Base-by-base conservation (phyloP, 768 basidiomycete species). In the Russula brevipes region DNA sequence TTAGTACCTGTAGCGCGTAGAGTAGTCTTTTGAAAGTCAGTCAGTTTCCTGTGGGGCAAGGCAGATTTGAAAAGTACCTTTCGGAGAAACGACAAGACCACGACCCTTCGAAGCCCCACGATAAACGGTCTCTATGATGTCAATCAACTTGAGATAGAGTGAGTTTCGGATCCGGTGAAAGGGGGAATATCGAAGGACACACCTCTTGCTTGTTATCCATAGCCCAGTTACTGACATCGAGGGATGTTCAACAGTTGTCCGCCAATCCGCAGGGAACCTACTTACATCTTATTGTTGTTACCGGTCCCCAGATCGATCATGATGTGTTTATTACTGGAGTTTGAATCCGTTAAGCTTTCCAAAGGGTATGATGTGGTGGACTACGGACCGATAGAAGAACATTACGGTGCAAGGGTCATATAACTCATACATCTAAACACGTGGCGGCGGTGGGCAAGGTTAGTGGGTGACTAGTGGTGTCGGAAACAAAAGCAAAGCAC, bases 301-400 rank as follows among this genome's bases (percentile, higher is more conserved):
- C 95, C 95, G 54, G 95, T 98, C n/a, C 94, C 95, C 68, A 98
- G 77, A 84, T 98, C 97, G 71, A 99, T 98, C 96, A 98, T 98
- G 77, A 98, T 98, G 73, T 98, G 97, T 73, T 98, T 97, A 75
- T 96, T 96, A 47, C 95, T 96, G 69, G 61, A 56, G 67, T 69
- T 65, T 57, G 31, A 17, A 35, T 33, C 12, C 16, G 6, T 64
- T 53, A 59, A 56, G 54, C 19, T 7, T n/a, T 17, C n/a, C 35
- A 54, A 19, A 33, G 4, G n/a, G 11, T 4, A 7, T 12, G 4
- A 5, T 44, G 54, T 10, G 35, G 17, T 38, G 2, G 5, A 17
- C 30, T 1, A 47, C 58, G 33, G 62, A 95, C 94, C 94, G 87
- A 76, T 96, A 97, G 79, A 97, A 96, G 81, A 97, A 96, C 94